Base-by-base conservation (phyloP, 208 protist genomes). In the Leishmania turanica region DNA sequence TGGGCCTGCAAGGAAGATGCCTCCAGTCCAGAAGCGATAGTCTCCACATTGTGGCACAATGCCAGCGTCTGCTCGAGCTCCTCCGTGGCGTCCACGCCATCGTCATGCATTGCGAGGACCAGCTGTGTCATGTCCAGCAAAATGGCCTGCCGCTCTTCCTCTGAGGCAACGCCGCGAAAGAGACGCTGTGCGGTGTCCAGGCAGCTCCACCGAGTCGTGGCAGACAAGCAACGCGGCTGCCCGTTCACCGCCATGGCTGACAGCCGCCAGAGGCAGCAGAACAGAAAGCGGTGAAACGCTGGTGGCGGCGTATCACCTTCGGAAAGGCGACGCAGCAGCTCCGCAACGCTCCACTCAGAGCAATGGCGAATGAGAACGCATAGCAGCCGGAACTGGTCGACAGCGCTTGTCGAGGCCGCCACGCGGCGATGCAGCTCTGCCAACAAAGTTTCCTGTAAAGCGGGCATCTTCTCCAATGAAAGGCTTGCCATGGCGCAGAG, bases 401-500 rank as follows among this genome's bases (percentile, higher is more conserved):
- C 64, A 2, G 34, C n/a, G 31, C 49, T 53, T 2, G 7, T 6
- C 19, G 51, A 34, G 21, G 72, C 37, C 37, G 40, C 34, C 13
- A 68, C 58, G 13, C 82, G 82, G 4, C 34, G n/a, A 11, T 76
- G 37, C 6, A 90, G 71, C 37, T 77, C 24, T 21, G 64, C 21
- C 54, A 53, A 68, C 37, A 90, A 53, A 0, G 42, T 64, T 8
- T 66, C n/a, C 47, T 81, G 53, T 34, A 83, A 24, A 19, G 13
- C 53, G 31, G 84, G 76, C 7, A 83, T 81, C 13, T 56, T 62
- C 31, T 85, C 74, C 47, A 84, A 56, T 4, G 83, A 70, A n/a
- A 79, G 37, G 9, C n/a, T 51, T 13, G 84, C 84, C 37, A 90
- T 56, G 11, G 79, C 73, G 49, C 79, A 86, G 11, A 88, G 62